Evolutionary conservation across 2,329 filamentous ascomycete genomes (phyloP).

Genomic region (Apiospora sp.): DNA sequence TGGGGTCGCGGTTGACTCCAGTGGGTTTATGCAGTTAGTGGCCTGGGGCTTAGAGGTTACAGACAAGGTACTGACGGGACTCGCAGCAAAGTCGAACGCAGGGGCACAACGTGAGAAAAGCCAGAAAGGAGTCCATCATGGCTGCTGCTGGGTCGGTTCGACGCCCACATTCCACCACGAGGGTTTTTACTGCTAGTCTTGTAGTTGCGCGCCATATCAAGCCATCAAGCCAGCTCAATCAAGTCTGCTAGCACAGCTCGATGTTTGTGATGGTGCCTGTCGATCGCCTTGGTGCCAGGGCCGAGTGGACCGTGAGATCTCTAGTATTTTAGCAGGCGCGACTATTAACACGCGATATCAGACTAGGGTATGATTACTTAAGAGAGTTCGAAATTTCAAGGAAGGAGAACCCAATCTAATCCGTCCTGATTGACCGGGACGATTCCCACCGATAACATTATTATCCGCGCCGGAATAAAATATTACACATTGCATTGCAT

Average conservation of each 20-base stretch:
- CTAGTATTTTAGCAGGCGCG: background rate
- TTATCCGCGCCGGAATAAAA: background rate
- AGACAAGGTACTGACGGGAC: background rate
- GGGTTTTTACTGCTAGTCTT: background rate
- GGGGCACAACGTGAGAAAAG: slow-evolving; percentile 12
- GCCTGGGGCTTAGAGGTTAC: slow-evolving; percentile 14
- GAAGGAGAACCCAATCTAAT: background rate
- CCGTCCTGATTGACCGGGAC: background rate
- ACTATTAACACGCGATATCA: slow-evolving; percentile 11
- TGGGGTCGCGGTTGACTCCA: background rate
- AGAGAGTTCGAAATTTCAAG: background rate
- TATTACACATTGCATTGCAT: background rate
- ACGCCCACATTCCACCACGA: slow-evolving; percentile 4
- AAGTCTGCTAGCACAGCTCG: background rate
- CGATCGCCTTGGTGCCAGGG: slow-evolving; percentile 2
- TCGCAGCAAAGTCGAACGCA: background rate
- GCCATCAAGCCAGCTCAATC: background rate
- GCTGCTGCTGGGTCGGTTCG: background rate
- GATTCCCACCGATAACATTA: background rate
- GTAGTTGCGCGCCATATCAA: background rate
- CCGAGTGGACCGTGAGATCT: background rate
- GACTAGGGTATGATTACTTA: slow-evolving; percentile 1
- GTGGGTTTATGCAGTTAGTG: background rate
- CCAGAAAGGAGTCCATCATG: slow-evolving; percentile 11
- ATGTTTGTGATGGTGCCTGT: background rate